Evolutionary conservation across 2,329 filamentous ascomycete genomes (phyloP), one percentile per base, ranked within the genome.

Genomic region (Diplodia scrobiculata): DNA sequence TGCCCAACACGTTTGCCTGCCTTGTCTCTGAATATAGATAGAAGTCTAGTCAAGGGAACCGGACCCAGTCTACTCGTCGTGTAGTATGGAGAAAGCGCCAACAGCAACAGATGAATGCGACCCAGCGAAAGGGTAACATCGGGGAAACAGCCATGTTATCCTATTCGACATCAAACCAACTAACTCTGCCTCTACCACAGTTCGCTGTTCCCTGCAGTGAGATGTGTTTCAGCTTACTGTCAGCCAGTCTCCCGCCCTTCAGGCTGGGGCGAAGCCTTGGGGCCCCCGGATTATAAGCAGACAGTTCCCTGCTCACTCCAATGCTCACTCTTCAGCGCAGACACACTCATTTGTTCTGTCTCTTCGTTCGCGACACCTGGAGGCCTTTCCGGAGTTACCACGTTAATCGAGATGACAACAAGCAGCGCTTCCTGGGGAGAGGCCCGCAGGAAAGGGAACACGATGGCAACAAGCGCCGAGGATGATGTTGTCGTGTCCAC

Each of bases 1-100:
- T 21, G 7, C 19, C 45, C 58, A 62, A 62, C 58, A 50, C 41
- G 58, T 62, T 62, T 62, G 58, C 54, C 13, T 27, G 13, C 54
- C 54, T 14, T 14, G 34, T 3, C 11, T 29, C 45, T 62, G 58
- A 62, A 62, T 50, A 50, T 51, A 62, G 58, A 50, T 19, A 32
- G 58, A 50, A 6, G 13, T 6, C 5, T 17, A 29, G 14, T 36
- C 25, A 9, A 7, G 4, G 29, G 14, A 29, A 19, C 10, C 58
- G 48, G 17, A 3, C 34, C 45, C 27, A n/a, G 11, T 36, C 41
- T 50, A n/a, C 29, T 5, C 38, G 3, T 59, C 27, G 17, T 21
- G n/a, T 14, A 32, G 38, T 14, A 19, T 47, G 38, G 11, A 34
- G 6, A 19, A 11, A 47, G 11, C n/a, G 38, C 38, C 27, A 62